phyloP scores from a whole-genome alignment of 352 stramenopile species.

The Phytopythium kandeliae region DNA sequence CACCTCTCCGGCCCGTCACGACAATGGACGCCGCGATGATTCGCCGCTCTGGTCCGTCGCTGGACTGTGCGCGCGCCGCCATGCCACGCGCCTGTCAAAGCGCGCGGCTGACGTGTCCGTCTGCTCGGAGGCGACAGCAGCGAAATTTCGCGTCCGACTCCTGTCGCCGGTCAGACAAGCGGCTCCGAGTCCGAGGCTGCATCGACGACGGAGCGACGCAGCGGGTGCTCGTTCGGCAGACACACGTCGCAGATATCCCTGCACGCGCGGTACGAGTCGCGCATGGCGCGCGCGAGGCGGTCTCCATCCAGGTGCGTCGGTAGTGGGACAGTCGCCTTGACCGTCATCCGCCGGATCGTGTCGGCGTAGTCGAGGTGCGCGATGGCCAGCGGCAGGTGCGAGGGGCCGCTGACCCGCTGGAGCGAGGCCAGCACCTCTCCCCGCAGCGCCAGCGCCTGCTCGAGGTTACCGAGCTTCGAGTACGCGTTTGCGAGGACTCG shows the following conservation, averaged over 20 bases:
- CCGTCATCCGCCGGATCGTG: conserved; percentile 20
- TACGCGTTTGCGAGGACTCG: conserved; percentile 29
- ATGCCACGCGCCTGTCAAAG: too few relatives aligned
- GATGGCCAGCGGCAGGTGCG: conserved; percentile 29
- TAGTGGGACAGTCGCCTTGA: conserved; percentile 11
- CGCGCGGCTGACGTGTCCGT: too few relatives aligned
- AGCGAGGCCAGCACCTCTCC: conserved; percentile 20
- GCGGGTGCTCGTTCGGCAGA: conserved; percentile 21
- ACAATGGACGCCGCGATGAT: background rate
- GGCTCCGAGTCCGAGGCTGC: background rate
- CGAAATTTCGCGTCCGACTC: too few relatives aligned
- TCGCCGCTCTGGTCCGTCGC: too few relatives aligned
- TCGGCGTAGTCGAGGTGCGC: conserved; percentile 37
- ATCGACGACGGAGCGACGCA: conserved; percentile 8
- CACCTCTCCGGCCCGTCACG: too few relatives aligned
- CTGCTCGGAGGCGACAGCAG: too few relatives aligned
- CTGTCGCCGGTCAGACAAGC: too few relatives aligned
- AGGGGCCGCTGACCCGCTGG: conserved; percentile 16
- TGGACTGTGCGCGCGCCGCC: too few relatives aligned
- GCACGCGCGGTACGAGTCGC: conserved; percentile 22
- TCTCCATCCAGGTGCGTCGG: conserved; percentile 16
- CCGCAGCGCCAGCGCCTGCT: conserved; percentile 21
- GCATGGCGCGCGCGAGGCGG: conserved; percentile 22
- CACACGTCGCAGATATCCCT: conserved; percentile 28
- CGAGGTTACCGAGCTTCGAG: conserved; percentile 32